Conservation (phyloP, 192 early-diverging fungal species). For the Radiomyces spectabilis region DNA sequence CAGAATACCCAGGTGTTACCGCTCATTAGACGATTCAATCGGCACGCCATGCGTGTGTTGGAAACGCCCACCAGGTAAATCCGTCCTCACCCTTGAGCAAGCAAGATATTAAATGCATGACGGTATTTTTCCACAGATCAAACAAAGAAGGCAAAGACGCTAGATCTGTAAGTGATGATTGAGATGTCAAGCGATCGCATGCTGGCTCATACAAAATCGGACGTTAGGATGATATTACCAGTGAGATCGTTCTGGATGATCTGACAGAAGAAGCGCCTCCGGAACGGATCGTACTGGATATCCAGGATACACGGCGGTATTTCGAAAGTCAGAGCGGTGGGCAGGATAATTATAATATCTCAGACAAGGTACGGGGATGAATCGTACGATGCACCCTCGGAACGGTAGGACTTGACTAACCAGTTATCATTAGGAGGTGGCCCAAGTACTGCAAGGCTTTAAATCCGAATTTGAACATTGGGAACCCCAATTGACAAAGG, state of each 20-base stretch:
- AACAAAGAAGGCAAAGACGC: not conserved
- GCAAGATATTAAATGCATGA: too few species aligned
- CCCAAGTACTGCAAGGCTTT: slow-evolving; percentile 1
- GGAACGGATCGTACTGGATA: slow-evolving; percentile 53
- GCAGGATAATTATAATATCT: slow-evolving; percentile 1
- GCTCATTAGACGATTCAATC: slow-evolving; percentile 82
- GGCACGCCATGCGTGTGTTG: slow-evolving; percentile 78
- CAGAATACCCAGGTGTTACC: slow-evolving; percentile 51
- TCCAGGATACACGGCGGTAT: slow-evolving; percentile 68
- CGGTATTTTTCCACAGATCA: not conserved
- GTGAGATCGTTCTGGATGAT: slow-evolving; percentile 65
- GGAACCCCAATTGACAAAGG: slow-evolving; percentile 22
- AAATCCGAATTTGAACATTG: slow-evolving; percentile 16
- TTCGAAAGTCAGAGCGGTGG: slow-evolving; percentile 61
- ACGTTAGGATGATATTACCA: too few species aligned
- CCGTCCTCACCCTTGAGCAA: too few species aligned
- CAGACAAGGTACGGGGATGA: slow-evolving; percentile 5
- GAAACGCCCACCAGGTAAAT: slow-evolving; percentile 29
- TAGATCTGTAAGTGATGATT: not conserved
- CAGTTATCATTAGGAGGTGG: not conserved
- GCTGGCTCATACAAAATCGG: too few species aligned
- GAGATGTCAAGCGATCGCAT: too few species aligned
- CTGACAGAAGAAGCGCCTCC: slow-evolving; percentile 42
- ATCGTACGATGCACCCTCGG: too few species aligned
- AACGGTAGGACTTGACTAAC: not conserved